phyloP scores from a whole-genome alignment of 345 rosid species.

The Litchi chinensis region DNA sequence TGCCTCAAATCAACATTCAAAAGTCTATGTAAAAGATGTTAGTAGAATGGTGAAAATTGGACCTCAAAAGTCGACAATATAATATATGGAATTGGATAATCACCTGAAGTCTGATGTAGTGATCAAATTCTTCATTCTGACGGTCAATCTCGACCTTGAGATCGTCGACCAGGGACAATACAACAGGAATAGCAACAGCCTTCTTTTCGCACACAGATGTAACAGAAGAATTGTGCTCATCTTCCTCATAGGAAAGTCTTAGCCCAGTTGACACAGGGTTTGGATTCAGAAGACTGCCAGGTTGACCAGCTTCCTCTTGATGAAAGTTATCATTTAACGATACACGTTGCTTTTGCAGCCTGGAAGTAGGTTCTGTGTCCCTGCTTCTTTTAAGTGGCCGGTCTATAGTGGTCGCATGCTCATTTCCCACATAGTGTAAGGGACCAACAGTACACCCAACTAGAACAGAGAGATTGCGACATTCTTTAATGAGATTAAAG shows the following conservation, averaged over 20 bases:
- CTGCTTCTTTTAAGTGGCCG: slow-evolving; percentile 54
- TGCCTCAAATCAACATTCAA: not conserved
- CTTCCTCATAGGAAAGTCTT: slow-evolving; percentile 67
- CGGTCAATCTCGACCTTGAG: slow-evolving; percentile 50
- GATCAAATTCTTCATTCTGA: slow-evolving; percentile 69
- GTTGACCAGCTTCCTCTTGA: slow-evolving; percentile 43
- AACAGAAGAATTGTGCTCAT: slow-evolving; percentile 68
- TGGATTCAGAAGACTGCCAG: slow-evolving; percentile 49
- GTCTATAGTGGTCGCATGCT: slow-evolving; percentile 31
- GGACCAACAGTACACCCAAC: slow-evolving; percentile 50
- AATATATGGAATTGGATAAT: slow-evolving; percentile 9
- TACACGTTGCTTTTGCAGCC: slow-evolving; percentile 45
- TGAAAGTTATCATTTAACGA: slow-evolving; percentile 44
- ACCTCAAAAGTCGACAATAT: not conserved
- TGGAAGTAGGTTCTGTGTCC: slow-evolving; percentile 43
- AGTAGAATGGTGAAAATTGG: not conserved
- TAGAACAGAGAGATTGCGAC: slow-evolving; percentile 36
- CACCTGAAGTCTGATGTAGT: slow-evolving; percentile 62
- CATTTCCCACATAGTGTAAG: slow-evolving; percentile 46
- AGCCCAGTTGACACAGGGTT: slow-evolving; percentile 70
- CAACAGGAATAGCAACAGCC: slow-evolving; percentile 38
- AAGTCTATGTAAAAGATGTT: not conserved
- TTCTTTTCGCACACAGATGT: slow-evolving; percentile 56
- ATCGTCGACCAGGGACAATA: slow-evolving; percentile 51
- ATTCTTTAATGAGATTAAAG: not conserved